A percentile compares a stretch with the other conserved stretches of the same genome.
These are phyloP conservation scores for Nevesoporus exiguus DNA, from an alignment of 768 basidiomycete genomes.

Conservation along the genomic window DNA sequence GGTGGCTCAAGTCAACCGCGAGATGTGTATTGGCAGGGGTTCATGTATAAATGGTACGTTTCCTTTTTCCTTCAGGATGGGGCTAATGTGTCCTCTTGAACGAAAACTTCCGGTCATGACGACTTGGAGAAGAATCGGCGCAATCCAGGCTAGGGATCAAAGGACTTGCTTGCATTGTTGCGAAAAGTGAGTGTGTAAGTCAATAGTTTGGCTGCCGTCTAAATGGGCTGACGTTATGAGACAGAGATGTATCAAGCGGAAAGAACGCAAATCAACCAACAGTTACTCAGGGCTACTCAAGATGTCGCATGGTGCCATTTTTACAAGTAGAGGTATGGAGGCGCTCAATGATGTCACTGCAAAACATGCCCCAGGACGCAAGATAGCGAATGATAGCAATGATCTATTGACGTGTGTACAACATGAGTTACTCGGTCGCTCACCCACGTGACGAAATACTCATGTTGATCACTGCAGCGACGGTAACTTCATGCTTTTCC, in stretches of 20 bases:
- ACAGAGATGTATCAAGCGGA: not conserved
- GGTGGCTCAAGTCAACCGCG: constrained; percentile 19
- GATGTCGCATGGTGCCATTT: not conserved
- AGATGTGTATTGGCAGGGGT: constrained; percentile 6
- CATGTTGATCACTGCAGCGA: not conserved
- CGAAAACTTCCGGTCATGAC: constrained; percentile 49
- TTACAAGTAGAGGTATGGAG: constrained; percentile 40
- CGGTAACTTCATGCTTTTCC: too few relatives aligned
- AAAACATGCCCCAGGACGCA: constrained; percentile 44
- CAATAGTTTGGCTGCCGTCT: not conserved
- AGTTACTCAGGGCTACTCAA: not conserved
- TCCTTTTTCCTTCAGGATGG: too few relatives aligned
- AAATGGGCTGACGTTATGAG: not conserved
- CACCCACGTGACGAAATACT: not conserved
- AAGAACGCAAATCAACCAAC: not conserved
- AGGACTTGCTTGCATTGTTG: not conserved
- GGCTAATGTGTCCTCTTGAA: not conserved
- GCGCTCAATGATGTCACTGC: constrained; percentile 46
- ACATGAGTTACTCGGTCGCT: constrained; percentile 28
- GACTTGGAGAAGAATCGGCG: constrained; percentile 22
- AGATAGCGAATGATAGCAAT: constrained; percentile 39
- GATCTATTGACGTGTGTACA: constrained; percentile 44
- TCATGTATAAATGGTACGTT: not conserved
- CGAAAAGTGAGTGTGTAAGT: not conserved
- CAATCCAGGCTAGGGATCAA: constrained; percentile 9